phyloP scores from a whole-genome alignment of 2,329 filamentous ascomycete genomes.

The Fusarium neocosmosporiellum region DNA sequence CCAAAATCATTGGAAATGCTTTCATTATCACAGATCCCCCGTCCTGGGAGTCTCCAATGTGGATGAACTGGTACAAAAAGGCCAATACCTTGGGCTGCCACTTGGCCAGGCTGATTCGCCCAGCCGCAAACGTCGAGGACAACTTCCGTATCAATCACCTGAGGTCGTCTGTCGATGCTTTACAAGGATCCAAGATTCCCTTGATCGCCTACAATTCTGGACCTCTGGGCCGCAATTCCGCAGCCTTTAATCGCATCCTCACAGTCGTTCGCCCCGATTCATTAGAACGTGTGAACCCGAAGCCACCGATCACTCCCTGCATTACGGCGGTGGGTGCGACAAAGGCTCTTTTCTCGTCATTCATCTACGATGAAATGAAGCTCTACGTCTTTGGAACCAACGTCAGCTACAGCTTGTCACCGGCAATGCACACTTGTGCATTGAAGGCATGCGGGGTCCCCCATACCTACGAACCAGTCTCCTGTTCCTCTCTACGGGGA shows the following conservation, averaged over 20 bases:
- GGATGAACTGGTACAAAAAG: slow-evolving; percentile 67
- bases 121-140: slow-evolving; percentile 67
- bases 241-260: slow-evolving; percentile 73
- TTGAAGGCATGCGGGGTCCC: slow-evolving; percentile 75
- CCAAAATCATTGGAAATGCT: slow-evolving; percentile 71
- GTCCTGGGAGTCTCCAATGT: slow-evolving; percentile 67
- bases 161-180: slow-evolving; percentile 58
- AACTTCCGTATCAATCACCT: slow-evolving; percentile 71
- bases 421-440: slow-evolving; percentile 81
- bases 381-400: slow-evolving; percentile 81
- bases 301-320: slow-evolving; percentile 40
- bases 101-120: slow-evolving; percentile 70
- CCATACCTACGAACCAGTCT: slow-evolving; percentile 73
- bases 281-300: slow-evolving; percentile 30
- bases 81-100: slow-evolving; percentile 70
- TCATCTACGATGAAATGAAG: slow-evolving; percentile 75
- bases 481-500: slow-evolving; percentile 70
- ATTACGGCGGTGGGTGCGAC: slow-evolving; percentile 73
- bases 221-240: slow-evolving; percentile 69
- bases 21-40: slow-evolving; percentile 53
- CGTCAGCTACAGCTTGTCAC: slow-evolving; percentile 78
- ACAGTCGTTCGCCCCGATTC: slow-evolving; percentile 66
- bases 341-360: slow-evolving; percentile 72
- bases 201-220: slow-evolving; percentile 75
- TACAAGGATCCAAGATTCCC: slow-evolving; percentile 58